Evolutionary conservation across 2,329 filamentous ascomycete species (phyloP).

Genomic region (Beauveria pseudobassiana): DNA sequence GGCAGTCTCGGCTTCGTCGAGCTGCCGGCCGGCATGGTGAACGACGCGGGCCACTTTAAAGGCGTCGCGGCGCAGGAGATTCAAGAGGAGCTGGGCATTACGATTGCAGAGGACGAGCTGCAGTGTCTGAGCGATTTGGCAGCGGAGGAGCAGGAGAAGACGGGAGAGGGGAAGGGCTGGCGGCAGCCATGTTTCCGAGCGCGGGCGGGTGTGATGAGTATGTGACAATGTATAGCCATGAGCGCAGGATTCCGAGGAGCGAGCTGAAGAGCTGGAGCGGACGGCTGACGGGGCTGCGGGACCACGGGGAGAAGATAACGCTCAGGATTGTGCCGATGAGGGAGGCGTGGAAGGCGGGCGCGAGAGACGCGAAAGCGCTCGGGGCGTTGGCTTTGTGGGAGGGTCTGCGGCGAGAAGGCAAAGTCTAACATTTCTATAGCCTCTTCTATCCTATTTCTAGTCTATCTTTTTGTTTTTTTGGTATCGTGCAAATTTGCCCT

Average conservation of each 20-base stretch:
- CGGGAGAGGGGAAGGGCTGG: conserved; percentile 31
- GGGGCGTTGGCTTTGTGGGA: conserved; percentile 53
- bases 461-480: neutral
- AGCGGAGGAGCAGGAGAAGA: conserved; percentile 20
- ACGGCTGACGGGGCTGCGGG: conserved; percentile 48
- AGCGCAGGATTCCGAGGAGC: conserved; percentile 41
- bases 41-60: conserved; percentile 44
- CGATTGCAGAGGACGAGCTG: conserved; percentile 40
- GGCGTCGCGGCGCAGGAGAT: conserved; percentile 55
- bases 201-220: conserved; percentile 55
- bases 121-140: conserved; percentile 46
- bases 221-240: conserved; percentile 50
- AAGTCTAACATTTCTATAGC: conserved; percentile 22
- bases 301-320: conserved; percentile 54
- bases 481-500: neutral
- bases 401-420: conserved; percentile 41
- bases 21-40: conserved; percentile 53
- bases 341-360: conserved; percentile 50
- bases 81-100: conserved; percentile 50
- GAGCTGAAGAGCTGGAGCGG: conserved; percentile 49
- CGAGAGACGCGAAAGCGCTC: conserved; percentile 52
- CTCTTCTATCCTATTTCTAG: neutral
- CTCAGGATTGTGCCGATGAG: conserved; percentile 49
- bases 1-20: conserved; percentile 49
- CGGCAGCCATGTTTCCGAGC: conserved; percentile 48